Evolutionary conservation across 2,329 filamentous ascomycete species (phyloP), one percentile per base, ranked within the genome.

Genomic region (Verticillium tricorpus): DNA sequence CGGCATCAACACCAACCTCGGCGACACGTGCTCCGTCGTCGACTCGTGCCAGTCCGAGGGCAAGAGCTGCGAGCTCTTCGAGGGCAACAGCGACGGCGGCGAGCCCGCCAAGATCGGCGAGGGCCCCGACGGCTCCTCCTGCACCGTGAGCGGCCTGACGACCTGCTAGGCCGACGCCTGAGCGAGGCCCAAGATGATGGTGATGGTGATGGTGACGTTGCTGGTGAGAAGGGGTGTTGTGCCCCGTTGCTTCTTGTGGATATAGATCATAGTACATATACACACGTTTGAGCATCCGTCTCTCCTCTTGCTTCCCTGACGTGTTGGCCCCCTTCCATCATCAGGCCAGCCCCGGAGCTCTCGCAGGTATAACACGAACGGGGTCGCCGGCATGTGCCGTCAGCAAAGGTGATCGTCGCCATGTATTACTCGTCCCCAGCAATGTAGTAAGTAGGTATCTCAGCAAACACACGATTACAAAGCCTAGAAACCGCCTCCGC

Each of bases 81-180:
- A 67, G 40, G 76, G 77, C 58, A 76, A 74, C 60, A 61, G 66
- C 22, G 71, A 65, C 28, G 73, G 72, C 28, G 66, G 64, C 34
- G 75, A 78, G 70, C 76, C 77, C 14, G 39, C 60, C 5, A 73
- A 76, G 71, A 70, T 74, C 32, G 71, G 73, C 17, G 69, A 69
- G 5, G 77, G 76, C 0, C 69, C 73, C 11, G 76, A 77, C 60
- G 73, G 72, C 14, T 37, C 40, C 22, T 61, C 39, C 15, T 65
- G 61, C 32, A 59, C 60, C 35, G 63, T 59, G 17, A 45, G 54
- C 54, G 61, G 63, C 5, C 19, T 63, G 39, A 60, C 59, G 54
- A 63, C 28, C 22, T 65, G 63, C 60, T 65, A 61, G 35, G 50
- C 15, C n/a, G 39, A 40, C 15, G 39, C 28, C 28, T 28, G 28